These are phyloP conservation scores for Umbilicus rupestris DNA, from an alignment of 164 flowering plant species.

Conservation along the genomic window DNA sequence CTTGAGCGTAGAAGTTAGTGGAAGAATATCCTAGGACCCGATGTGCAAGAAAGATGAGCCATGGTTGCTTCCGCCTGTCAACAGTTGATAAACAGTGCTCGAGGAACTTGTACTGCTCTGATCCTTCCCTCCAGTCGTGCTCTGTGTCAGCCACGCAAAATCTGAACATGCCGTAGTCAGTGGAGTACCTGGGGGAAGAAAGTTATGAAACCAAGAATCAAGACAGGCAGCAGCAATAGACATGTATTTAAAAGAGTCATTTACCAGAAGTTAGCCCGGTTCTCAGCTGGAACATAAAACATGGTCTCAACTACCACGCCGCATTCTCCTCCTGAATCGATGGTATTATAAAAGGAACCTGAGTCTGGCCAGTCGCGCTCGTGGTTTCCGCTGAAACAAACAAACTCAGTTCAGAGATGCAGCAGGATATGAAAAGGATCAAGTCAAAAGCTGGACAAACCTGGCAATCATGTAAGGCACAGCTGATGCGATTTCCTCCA, in stretches of 20 bases:
- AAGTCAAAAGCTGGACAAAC: constrained; percentile 18
- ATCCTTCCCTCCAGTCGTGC: constrained; percentile 91
- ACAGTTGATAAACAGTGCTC: constrained; percentile 77
- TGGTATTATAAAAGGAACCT: constrained; percentile 49
- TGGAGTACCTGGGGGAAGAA: constrained; percentile 56
- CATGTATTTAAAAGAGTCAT: neutral
- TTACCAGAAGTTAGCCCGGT: constrained; percentile 68
- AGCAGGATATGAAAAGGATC: no score
- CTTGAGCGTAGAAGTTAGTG: constrained; percentile 31
- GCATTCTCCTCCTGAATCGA: constrained; percentile 79
- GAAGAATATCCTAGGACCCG: constrained; percentile 91
- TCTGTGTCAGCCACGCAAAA: constrained; percentile 91
- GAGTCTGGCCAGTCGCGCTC: constrained; percentile 69
- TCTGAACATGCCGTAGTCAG: constrained; percentile 90
- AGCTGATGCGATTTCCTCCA: constrained; percentile 64
- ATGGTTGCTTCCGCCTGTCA: constrained; percentile 85
- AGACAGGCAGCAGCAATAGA: neutral
- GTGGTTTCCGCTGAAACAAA: constrained; percentile 55
- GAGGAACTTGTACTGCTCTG: constrained; percentile 77
- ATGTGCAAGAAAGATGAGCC: constrained; percentile 91
- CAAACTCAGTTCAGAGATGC: constrained; percentile 4
- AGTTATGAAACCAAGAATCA: neutral
- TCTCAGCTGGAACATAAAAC: constrained; percentile 59
- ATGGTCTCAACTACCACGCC: constrained; percentile 53
- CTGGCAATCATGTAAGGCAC: constrained; percentile 71